Conservation (phyloP, 495 filamentous ascomycete species). For the Penicillium samsonianum region DNA sequence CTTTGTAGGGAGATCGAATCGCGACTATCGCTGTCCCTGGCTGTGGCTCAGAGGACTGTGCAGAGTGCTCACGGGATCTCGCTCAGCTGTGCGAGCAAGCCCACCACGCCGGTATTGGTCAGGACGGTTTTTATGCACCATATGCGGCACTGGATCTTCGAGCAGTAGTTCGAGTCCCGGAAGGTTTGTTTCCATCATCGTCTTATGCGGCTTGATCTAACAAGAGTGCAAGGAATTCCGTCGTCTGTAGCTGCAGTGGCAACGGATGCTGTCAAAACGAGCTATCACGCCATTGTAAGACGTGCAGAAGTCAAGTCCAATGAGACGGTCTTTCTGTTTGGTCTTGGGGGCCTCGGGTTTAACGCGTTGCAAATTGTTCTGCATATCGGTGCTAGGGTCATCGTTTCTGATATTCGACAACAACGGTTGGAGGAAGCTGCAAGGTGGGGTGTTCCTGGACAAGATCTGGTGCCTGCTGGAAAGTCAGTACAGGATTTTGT, state of each 20-base stretch:
- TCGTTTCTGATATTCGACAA: constrained; percentile 22
- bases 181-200: not conserved
- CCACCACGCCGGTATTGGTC: constrained; percentile 24
- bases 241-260: constrained; percentile 24
- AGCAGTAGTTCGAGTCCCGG: constrained; percentile 20
- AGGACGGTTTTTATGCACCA: constrained; percentile 28
- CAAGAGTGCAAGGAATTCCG: constrained; percentile 13
- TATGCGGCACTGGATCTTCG: constrained; percentile 24
- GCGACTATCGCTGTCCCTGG: constrained; percentile 26
- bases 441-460: constrained; percentile 14
- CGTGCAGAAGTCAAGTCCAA: constrained; percentile 22
- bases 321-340: constrained; percentile 25
- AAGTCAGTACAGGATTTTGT: constrained; percentile 20
- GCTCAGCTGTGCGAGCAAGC: constrained; percentile 23
- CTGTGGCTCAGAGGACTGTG: constrained; percentile 19
- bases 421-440: constrained; percentile 21
- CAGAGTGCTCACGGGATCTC: constrained; percentile 25
- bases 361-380: constrained; percentile 27
- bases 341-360: constrained; percentile 25
- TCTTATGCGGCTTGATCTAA: not conserved
- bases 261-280: constrained; percentile 28
- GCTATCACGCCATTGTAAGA: constrained; percentile 26
- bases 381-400: constrained; percentile 22
- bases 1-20: constrained; percentile 16
- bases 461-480: constrained; percentile 20